Evolutionary conservation across 2,329 filamentous ascomycete genomes (phyloP), one percentile per base, ranked within the genome.

Genomic region (Hymenoscyphus repandus): DNA sequence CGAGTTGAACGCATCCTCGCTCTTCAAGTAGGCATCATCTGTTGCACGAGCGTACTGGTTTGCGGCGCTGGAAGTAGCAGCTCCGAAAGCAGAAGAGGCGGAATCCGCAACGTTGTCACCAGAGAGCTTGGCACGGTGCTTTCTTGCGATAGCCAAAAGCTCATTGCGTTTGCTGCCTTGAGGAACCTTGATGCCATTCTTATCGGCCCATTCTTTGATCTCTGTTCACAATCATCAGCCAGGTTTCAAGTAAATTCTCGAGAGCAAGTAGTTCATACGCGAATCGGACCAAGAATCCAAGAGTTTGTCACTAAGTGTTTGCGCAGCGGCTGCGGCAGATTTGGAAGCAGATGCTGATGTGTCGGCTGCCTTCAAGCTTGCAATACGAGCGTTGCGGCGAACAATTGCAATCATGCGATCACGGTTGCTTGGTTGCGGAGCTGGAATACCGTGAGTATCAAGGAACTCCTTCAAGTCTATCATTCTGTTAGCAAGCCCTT

Each of bases 161-260:
- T 99, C 92, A 64, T 96, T 95, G 49, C 58, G 55, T 75, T 87
- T 91, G 65, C 88, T 95, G 43, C 92, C 93, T 66, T 97, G 92
- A 9, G 93, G 93, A 45, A 96, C 89, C 74, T 78, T 78, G 66
- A 99, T 86, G 51, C 83, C 82, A 62, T 97, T 93, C 77, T 91
- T 89, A 74, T 97, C 92, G 49, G 83, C 83, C 74, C 93, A 97
- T 56, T 89, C 85, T 78, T 97, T 97, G 67, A 99, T 78, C 69
- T 95, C 77, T 65, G 18, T 45, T 40, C 12, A 31, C 12, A 18
- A 6, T 15, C 5, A 33, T 27, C 64, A 38, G 57, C 47, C n/a
- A 47, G 15, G 4, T 32, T 5, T 18, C 12, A 17, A 32, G 3
- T 1, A n/a, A 20, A 39, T 5, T 15, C 27, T 5, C 2, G n/a